These are phyloP conservation scores for Aspergillus terreus DNA, from an alignment of 2,329 filamentous ascomycete species.

Conservation along the genomic window DNA sequence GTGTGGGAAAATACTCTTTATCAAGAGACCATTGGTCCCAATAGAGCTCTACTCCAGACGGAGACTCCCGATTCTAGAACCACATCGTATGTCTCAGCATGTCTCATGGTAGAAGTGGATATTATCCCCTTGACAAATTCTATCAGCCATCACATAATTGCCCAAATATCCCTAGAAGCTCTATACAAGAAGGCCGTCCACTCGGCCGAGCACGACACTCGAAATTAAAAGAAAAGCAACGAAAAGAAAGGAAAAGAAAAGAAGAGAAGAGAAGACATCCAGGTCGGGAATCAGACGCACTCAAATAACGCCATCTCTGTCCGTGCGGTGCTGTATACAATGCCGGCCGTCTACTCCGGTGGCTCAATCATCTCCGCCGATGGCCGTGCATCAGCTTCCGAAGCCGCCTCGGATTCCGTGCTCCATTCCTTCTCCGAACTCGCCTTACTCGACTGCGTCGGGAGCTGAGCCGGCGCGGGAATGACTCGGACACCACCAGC, in stretches of 20 bases:
- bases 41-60: background rate
- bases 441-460: slow-evolving; percentile 14
- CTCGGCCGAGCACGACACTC: too few species aligned
- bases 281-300: too few species aligned
- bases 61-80: background rate
- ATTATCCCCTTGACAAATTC: too few species aligned
- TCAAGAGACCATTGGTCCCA: too few species aligned
- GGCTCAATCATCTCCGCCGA: slow-evolving; percentile 28
- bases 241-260: too few species aligned
- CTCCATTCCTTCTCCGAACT: slow-evolving; percentile 38
- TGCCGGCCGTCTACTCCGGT: slow-evolving; percentile 25
- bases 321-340: slow-evolving; percentile 8
- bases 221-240: too few species aligned
- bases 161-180: too few species aligned
- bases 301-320: background rate
- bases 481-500: slow-evolving; percentile 39
- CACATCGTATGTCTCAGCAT: too few species aligned
- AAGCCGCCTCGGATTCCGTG: slow-evolving; percentile 35
- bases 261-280: too few species aligned
- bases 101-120: too few species aligned
- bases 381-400: slow-evolving; percentile 22
- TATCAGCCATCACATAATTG: too few species aligned
- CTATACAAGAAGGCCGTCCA: too few species aligned
- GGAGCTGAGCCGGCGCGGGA: slow-evolving; percentile 18
- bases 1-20: background rate